Conservation (phyloP, 345 rosid species). For the Eucalyptus sp. region DNA sequence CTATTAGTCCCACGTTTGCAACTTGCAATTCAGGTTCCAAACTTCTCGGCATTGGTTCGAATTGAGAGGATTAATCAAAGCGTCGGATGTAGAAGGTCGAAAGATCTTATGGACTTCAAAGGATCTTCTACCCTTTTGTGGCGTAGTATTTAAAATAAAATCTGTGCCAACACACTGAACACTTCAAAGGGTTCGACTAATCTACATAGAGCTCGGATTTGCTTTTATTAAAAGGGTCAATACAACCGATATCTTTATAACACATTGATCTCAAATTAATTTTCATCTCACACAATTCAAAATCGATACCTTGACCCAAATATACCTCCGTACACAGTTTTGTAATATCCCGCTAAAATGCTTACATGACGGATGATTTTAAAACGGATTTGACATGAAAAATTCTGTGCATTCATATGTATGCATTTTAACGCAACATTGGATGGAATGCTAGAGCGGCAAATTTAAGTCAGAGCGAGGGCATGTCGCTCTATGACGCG, state of each 20-base stretch:
- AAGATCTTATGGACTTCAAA: background rate
- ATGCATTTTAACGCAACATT: background rate
- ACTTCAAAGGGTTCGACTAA: background rate
- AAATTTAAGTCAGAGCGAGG: background rate
- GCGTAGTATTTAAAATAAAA: background rate
- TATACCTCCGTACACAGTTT: accelerated
- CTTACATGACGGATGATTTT: accelerated
- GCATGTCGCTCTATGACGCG: background rate
- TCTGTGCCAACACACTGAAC: background rate
- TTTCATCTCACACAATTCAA: background rate
- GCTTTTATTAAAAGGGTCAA: background rate
- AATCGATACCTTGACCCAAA: accelerated
- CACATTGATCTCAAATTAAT: background rate
- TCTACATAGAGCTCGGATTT: background rate
- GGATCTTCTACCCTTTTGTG: background rate
- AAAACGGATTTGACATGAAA: background rate
- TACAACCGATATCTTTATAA: background rate
- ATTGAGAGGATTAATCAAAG: background rate
- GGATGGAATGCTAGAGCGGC: background rate
- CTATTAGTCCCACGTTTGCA: background rate
- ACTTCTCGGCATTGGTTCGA: background rate
- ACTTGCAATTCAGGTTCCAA: background rate
- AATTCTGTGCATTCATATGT: background rate
- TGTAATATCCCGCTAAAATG: background rate
- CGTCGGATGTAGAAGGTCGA: background rate